Evolutionary conservation across 345 rosid species (phyloP), one percentile per base, ranked within the genome.

Genomic region (Raphanus raphanistrum): DNA sequence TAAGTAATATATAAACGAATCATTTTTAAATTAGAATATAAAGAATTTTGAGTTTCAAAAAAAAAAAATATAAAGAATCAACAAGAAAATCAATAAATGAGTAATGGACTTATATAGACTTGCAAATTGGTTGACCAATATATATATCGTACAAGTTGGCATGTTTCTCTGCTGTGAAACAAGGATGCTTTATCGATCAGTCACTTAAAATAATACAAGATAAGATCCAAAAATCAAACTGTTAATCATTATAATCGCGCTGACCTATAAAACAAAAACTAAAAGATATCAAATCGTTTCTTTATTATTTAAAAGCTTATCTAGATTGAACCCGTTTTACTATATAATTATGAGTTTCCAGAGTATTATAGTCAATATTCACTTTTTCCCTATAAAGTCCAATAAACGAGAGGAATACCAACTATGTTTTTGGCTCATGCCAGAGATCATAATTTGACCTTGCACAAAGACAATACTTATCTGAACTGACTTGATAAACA

Each of bases 191-290:
- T 60, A 43, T 59, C n/a, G 12, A 60, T 61, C 61, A 48, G 6
- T 13, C 63, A 73, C 36, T 63, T 76, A 60, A 32, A 60, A 76
- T 76, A 68, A 32, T 45, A 63, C 10, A 61, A 68, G 63, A 76
- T 69, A 69, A 68, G 63, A 76, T 32, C 62, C 68, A 68, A 60
- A 65, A 68, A 68, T 76, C 74, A 68, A 61, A 28, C 4, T 68
- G 29, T 41, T 58, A 68, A 28, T 61, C 63, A 68, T 68, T 33
- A 60, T 76, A 76, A 45, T 50, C 52, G 79, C 68, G 79, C 69
- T 68, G 73, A 60, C 62, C 62, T 45, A 43, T 36, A 48, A 60
- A 68, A 68, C 48, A 26, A 60, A n/a, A 68, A 58, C 4, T 43
- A 57, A 15, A 31, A 57, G 17, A 26, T 32, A 70, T 70, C 31